Base-by-base conservation (phyloP, 768 basidiomycete species). In the Dacryopinax spathularia region DNA sequence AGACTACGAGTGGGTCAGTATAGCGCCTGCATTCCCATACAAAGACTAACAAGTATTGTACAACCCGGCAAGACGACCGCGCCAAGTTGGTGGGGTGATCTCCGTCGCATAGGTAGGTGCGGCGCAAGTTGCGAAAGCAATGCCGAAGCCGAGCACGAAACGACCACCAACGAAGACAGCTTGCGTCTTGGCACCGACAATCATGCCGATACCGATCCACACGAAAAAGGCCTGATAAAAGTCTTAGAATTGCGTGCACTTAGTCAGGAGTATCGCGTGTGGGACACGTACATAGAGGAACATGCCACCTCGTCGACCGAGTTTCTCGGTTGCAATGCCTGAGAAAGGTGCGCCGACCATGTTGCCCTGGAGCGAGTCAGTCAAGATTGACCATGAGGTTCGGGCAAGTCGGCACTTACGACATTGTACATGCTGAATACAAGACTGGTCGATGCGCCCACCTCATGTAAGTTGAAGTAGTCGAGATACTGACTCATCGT, bases 81-180 rank as follows among this genome's bases (percentile, higher is more conserved):
- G 75, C 81, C 80, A 82, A 73, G 81, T 80, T 16, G 82, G 81
- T 56, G 84, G 84, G 15, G 81, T 79, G 71, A 84, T 81, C 70
- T 85, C 84, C 20, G 79, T 78, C 7, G 79, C 78, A 69, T 83
- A 84, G 16, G 79, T 71, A 4, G 70, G 72, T 1, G 74, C 70
- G 48, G 69, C 70, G 48, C 65, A 68, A 12, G 73, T 73, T 67
- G 75, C 69, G 66, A 74, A 70, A 48, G 69, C 66, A 18, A 83
- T 80, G 64, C 82, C 81, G 66, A 82, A 79, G 31, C 82, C 82
- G 33, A 84, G 75, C 37, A 82, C 16, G 67, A 81, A 80, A 27
- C 81, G 72, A 43, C 81, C 83, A 20, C 72, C 80, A 37, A 83
- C 74, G 61, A 84, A 78, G 66, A 82, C 81, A 4, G 72, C 64